Evolutionary conservation across 345 rosid species (phyloP), one percentile per base, ranked within the genome.

Genomic region (Lenwebbia sp.): DNA sequence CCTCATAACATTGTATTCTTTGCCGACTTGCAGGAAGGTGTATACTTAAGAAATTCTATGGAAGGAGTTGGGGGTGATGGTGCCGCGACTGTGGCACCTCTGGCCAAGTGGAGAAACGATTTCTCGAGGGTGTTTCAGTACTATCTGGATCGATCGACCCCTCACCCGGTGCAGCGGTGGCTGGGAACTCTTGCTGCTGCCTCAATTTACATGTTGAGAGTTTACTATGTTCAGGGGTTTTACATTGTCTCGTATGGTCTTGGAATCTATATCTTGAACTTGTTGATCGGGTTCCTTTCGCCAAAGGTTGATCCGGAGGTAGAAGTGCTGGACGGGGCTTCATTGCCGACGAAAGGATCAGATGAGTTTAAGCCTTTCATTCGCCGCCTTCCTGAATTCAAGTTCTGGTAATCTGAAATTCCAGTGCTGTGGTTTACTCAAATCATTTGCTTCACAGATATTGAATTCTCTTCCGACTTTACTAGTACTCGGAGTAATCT

Each of bases 351-450:
- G 10, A 89, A 84, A 83, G 92, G 86, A 25, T 91, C 98, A 3
- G 93, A 94, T 89, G 98, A 96, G 86, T 96, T 92, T 88, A 94
- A 89, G 91, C 98, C 98, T 50, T 96, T 95, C 85, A 83, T 92
- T 88, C 98, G 96, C 85, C 95, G 96, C 41, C 95, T 94, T 65
- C 98, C 98, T 28, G 98, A 95, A 90, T 94, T 95, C 74, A 95
- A 92, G 85, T 94, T 96, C 90, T 96, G 98, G 98, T 96, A 93
- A 88, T 87, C 55, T 21, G 13, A 37, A 83, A 53, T 74, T 55
- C 53, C 70, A 41, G 33, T 65, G 10, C 83, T 25, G 3, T 54
- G 81, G 12, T 44, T 60, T 84, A 25, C 75, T 41, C 23, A 70
- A 70, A 70, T 70, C 47, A 19, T 33, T 70, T 70, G 22, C 51